These are phyloP conservation scores for Populus pruinosa DNA, from an alignment of 345 rosid species.

Conservation along the genomic window DNA sequence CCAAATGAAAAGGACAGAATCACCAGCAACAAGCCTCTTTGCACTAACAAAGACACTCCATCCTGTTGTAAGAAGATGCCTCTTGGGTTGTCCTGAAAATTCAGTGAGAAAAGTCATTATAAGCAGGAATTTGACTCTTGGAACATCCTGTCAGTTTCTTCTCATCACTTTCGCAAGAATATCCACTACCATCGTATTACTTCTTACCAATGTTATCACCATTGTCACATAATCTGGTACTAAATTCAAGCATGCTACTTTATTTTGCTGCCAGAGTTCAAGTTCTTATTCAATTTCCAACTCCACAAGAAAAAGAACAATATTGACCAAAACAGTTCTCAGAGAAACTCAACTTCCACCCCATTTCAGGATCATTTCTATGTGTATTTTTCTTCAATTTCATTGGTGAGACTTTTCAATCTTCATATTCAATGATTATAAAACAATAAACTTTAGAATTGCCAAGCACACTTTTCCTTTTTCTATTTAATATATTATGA, in stretches of 20 bases:
- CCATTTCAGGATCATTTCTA: background rate
- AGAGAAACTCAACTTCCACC: background rate
- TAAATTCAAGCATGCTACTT: background rate
- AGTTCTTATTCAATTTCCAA: background rate
- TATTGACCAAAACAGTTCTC: background rate
- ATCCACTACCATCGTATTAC: background rate
- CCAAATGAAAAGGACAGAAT: constrained; percentile 45
- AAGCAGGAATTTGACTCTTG: background rate
- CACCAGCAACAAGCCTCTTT: constrained; percentile 53
- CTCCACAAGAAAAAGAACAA: background rate
- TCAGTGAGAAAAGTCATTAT: background rate
- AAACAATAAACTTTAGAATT: background rate
- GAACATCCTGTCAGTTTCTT: background rate
- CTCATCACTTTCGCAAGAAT: background rate
- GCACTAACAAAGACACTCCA: constrained; percentile 41
- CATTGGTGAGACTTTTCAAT: background rate
- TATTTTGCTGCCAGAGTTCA: background rate
- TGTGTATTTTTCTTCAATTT: background rate
- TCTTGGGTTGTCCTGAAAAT: constrained; percentile 52
- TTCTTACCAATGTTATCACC: background rate
- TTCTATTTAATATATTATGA: no score
- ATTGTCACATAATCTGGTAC: background rate
- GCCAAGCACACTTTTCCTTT: background rate
- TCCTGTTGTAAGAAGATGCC: constrained; percentile 43
- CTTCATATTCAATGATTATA: background rate